These are phyloP conservation scores for Apium graveolens DNA, from an alignment of 129 eudicot species.

Conservation along the genomic window DNA sequence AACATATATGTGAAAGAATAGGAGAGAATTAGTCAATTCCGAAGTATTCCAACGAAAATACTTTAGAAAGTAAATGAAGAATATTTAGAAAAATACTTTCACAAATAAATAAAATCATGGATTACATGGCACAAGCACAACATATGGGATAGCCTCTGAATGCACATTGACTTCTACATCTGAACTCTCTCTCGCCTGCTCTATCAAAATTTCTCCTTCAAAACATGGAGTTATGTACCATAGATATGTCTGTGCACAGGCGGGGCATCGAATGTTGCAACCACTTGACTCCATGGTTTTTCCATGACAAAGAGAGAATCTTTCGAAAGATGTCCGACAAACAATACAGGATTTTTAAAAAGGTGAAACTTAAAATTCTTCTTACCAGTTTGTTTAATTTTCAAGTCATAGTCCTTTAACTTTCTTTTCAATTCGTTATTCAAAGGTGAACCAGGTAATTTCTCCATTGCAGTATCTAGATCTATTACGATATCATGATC, in stretches of 20 bases:
- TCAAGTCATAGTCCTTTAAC: constrained; percentile 30
- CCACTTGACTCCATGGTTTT: constrained; percentile 75
- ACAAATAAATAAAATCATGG: neutral
- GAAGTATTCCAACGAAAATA: neutral
- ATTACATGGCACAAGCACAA: constrained; percentile 16
- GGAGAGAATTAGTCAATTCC: neutral
- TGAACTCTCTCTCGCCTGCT: constrained; percentile 29
- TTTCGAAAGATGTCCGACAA: constrained; percentile 65
- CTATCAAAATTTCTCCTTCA: neutral
- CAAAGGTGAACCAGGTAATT: constrained; percentile 12
- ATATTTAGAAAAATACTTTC: neutral
- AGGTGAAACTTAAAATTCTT: constrained; percentile 53
- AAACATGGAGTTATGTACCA: constrained; percentile 47
- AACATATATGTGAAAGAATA: neutral
- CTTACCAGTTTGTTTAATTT: constrained; percentile 28
- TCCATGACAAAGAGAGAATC: constrained; percentile 56
- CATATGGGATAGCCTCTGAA: constrained; percentile 2
- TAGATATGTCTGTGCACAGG: constrained; percentile 83
- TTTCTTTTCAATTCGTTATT: constrained; percentile 55
- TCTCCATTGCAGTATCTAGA: constrained; percentile 23
- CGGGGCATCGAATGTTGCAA: constrained; percentile 47
- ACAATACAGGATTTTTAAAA: constrained; percentile 68
- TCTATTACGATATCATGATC: constrained; percentile 21
- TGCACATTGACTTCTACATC: constrained; percentile 19
- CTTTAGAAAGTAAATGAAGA: neutral